Conservation (phyloP, 495 filamentous ascomycete genomes). For the Sphaerosporella brunnea region DNA sequence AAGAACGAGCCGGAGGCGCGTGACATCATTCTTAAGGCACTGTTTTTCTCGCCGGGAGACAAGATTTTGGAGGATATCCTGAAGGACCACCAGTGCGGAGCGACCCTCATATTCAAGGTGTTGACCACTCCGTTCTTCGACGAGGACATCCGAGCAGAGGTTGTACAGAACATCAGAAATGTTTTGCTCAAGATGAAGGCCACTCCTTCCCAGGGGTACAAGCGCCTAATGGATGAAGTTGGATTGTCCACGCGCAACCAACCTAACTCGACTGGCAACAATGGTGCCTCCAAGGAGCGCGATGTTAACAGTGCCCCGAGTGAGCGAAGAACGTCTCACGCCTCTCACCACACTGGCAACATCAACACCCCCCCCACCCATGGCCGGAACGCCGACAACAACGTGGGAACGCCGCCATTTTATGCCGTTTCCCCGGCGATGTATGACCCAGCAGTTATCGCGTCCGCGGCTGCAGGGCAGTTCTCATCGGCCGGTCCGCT, state of each 20-base stretch:
- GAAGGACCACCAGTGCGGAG: constrained; percentile 76
- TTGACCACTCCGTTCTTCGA: constrained; percentile 96
- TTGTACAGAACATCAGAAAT: constrained; percentile 76
- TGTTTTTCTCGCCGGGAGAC: constrained; percentile 88
- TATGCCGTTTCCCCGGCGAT: constrained; percentile 13
- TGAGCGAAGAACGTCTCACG: constrained; percentile 10
- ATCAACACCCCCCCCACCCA: constrained; percentile 16
- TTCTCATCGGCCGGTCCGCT: constrained; percentile 14
- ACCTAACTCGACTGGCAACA: constrained; percentile 15
- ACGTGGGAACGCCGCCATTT: constrained; percentile 9
- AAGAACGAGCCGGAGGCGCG: constrained; percentile 83
- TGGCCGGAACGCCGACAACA: constrained; percentile 3
- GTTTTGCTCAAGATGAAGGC: constrained; percentile 82
- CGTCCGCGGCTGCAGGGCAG: constrained; percentile 13
- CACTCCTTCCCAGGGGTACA: constrained; percentile 87
- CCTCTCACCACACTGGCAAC: constrained; percentile 13
- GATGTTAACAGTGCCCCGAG: constrained; percentile 2
- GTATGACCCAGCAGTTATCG: constrained; percentile 17
- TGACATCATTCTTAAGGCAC: constrained; percentile 75
- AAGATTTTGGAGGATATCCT: constrained; percentile 79
- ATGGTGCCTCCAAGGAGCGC: constrained; percentile 5
- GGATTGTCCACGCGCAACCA: constrained; percentile 47
- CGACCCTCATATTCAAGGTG: constrained; percentile 94
- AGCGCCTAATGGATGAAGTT: constrained; percentile 95
- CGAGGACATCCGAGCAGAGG: constrained; percentile 68